These are phyloP conservation scores for Oryza rufipogon DNA, from an alignment of 176 grass and related monocot genomes.

Conservation along the genomic window DNA sequence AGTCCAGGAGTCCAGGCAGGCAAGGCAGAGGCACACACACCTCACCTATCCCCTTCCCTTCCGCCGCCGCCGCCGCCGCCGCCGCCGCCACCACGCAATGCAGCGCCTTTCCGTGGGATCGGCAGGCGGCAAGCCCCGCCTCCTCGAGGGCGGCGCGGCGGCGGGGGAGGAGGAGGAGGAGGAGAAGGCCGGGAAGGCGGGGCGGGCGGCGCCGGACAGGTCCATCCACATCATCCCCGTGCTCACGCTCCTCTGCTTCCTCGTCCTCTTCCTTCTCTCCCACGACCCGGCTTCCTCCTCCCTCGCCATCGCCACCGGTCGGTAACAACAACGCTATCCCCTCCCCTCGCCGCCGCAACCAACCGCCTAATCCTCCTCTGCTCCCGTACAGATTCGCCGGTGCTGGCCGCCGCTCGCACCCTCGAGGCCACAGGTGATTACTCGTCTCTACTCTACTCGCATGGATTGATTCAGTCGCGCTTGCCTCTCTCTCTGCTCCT, in stretches of 20 bases:
- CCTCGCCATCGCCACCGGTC: slow-evolving; percentile 42
- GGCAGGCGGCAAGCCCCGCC: slow-evolving; percentile 35
- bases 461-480: not conserved
- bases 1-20: too few relatives aligned
- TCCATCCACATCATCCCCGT: slow-evolving; percentile 86
- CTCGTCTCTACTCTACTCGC: not conserved
- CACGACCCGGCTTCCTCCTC: slow-evolving; percentile 57
- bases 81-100: slow-evolving; percentile 53
- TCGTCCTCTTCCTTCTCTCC: slow-evolving; percentile 87
- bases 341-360: not conserved
- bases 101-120: slow-evolving; percentile 88
- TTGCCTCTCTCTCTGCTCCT: not conserved
- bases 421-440: slow-evolving; percentile 42
- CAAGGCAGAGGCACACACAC: too few relatives aligned
- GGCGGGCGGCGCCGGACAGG: slow-evolving; percentile 41
- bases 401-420: slow-evolving; percentile 44
- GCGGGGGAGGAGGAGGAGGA: slow-evolving; percentile 14
- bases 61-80: too few relatives aligned
- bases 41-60: too few relatives aligned
- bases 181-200: slow-evolving; percentile 53
- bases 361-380: not conserved
- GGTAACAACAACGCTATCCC: slow-evolving; percentile 29
- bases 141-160: slow-evolving; percentile 27
- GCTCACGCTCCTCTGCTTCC: slow-evolving; percentile 81
- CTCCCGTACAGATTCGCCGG: slow-evolving; percentile 50